phyloP scores from a whole-genome alignment of 2,329 filamentous ascomycete species.

The Sordariomycetes sp. region DNA sequence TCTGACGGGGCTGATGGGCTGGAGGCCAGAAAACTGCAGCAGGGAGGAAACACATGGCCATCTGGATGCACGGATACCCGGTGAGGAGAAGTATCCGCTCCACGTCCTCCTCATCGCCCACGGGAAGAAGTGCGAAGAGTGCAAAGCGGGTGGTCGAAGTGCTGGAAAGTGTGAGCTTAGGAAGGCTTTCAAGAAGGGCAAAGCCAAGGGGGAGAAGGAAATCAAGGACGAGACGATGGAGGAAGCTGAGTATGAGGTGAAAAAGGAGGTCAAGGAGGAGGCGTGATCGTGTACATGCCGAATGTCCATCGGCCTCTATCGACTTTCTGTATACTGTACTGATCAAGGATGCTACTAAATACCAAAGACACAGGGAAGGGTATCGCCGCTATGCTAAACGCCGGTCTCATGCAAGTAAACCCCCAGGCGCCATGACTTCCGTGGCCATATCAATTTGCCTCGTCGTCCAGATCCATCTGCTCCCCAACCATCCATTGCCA shows the following conservation, averaged over 20 bases:
- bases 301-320: no score
- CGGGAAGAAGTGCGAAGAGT: constrained; percentile 34
- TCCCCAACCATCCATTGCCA: constrained; percentile 31
- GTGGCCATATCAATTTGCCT: no score
- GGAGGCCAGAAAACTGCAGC: constrained; percentile 29
- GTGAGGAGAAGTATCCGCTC: constrained; percentile 38
- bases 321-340: neutral
- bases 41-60: constrained; percentile 40
- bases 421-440: no score
- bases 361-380: no score
- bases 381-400: no score
- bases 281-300: constrained; percentile 1
- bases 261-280: constrained; percentile 1
- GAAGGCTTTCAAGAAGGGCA: constrained; percentile 23
- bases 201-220: constrained; percentile 4
- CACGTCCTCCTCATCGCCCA: constrained; percentile 40
- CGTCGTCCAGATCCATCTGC: constrained; percentile 26
- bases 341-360: neutral
- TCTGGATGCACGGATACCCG: constrained; percentile 35
- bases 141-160: constrained; percentile 31
- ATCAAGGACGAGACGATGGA: constrained; percentile 2
- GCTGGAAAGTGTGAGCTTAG: constrained; percentile 29
- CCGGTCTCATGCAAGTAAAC: no score
- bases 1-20: constrained; percentile 37
- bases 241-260: neutral